Evolutionary conservation across 176 grass and related monocot genomes (phyloP), one percentile per base, ranked within the genome.

Genomic region (Cenchrus fungigraminus): DNA sequence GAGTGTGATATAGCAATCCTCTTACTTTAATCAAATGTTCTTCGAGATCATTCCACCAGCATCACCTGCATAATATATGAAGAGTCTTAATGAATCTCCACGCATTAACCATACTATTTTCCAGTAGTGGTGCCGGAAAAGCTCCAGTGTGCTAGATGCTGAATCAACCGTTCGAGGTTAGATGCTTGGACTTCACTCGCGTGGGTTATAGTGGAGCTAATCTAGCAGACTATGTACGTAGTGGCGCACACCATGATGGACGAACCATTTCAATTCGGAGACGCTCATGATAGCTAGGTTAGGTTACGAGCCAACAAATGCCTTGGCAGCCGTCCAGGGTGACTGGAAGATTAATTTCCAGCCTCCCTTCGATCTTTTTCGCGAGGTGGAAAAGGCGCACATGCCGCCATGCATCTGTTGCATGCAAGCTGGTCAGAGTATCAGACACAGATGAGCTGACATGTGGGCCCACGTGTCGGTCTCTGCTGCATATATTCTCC

Each of bases 291-390:
- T 40, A 40, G 4, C 31, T 55, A 78, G 52, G 79, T 73, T 78
- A 31, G 83, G 79, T 82, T 25, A 72, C 17, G 53, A 82, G 64
- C 57, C 12, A 74, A 85, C 87, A 52, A 6, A 5, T 76, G 69
- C 17, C 82, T 63, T 43, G 11, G 19, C 77, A 70, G 25, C 82
- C 82, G 70, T 62, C 70, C 87, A 84, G 47, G 40, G 67, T 78
- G 57, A 22, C 29, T 71, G 56, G 80, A 71, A 71, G 2, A 5
- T 60, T 34, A 19, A 16, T 0, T 9, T 15, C 2, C 1, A 8
- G 8, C 65, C 2, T 55, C 53, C 32, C 31, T 37, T n/a, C 17
- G n/a, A 29, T 42, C 11, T 51, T 40, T 25, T 43, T 2, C 17
- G 29, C 29, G 9, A n/a, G 12, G 11, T 79, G 22, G 42, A 79